These are phyloP conservation scores for Colletotrichum sansevieriae DNA, from an alignment of 2,329 filamentous ascomycete genomes.

Conservation along the genomic window DNA sequence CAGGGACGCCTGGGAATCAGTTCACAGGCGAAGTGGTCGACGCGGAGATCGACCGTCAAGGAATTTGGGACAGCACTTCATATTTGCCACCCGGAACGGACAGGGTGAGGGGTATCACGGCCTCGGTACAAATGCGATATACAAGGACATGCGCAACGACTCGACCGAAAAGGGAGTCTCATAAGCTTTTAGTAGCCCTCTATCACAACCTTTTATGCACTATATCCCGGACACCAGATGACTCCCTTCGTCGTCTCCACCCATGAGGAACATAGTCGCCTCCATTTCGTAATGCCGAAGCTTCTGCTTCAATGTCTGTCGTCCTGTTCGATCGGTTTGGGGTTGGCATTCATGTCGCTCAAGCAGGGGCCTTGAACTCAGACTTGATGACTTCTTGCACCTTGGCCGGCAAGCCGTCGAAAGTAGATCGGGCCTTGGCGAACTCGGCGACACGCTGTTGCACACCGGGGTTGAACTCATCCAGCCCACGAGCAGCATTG, in stretches of 20 bases:
- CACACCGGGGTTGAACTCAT: slow-evolving; percentile 77
- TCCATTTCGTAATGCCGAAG: neutral
- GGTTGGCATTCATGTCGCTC: neutral
- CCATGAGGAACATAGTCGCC: slow-evolving; percentile 43
- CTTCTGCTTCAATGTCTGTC: neutral
- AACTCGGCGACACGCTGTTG: slow-evolving; percentile 81
- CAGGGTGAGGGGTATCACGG: slow-evolving; percentile 20
- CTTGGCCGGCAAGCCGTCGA: slow-evolving; percentile 73
- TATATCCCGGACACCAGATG: slow-evolving; percentile 19
- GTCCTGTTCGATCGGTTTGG: neutral
- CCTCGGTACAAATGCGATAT: slow-evolving; percentile 3
- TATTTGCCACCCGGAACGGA: slow-evolving; percentile 2
- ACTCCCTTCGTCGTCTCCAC: slow-evolving; percentile 62
- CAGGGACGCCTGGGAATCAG: neutral
- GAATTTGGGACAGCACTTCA: slow-evolving; percentile 1
- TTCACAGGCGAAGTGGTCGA: no score
- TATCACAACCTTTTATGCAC: slow-evolving; percentile 41
- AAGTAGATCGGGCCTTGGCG: slow-evolving; percentile 69
- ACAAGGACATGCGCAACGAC: neutral
- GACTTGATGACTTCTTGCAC: slow-evolving; percentile 77
- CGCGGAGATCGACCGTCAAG: neutral
- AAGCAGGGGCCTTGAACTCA: slow-evolving; percentile 64
- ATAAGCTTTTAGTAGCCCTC: slow-evolving; percentile 38
- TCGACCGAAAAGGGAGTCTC: slow-evolving; percentile 30
- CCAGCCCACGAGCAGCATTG: slow-evolving; percentile 77